These are phyloP conservation scores for Lolium perenne DNA, from an alignment of 176 grass and related monocot genomes.

Conservation along the genomic window DNA sequence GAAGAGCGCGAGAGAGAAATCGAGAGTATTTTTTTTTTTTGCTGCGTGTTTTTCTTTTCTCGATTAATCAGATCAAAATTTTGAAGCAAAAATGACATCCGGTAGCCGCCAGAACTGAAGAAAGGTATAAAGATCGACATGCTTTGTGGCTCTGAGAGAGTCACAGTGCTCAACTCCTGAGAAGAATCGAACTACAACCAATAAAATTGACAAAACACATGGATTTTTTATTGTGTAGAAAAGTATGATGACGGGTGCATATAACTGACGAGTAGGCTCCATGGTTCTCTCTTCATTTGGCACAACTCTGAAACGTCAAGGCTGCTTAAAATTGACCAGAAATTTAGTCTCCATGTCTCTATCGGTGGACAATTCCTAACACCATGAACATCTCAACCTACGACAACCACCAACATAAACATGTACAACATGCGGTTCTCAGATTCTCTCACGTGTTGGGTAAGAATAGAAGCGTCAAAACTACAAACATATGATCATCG, in stretches of 20 bases:
- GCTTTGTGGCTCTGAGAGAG: background rate
- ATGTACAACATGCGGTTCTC: no score
- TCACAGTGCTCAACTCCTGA: background rate
- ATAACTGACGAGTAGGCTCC: background rate
- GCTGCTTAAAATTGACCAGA: background rate
- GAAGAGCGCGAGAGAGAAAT: no score
- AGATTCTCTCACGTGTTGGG: no score
- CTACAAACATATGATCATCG: no score
- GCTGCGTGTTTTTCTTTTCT: background rate
- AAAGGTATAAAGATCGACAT: background rate
- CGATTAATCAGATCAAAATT: no score
- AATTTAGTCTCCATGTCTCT: conserved; percentile 3
- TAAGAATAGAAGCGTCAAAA: no score
- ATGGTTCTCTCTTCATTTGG: no score
- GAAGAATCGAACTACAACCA: background rate
- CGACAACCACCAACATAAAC: background rate
- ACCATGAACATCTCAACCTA: background rate
- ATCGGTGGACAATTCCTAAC: background rate
- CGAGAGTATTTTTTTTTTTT: no score
- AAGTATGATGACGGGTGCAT: background rate
- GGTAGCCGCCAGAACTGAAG: background rate
- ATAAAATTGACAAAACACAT: background rate
- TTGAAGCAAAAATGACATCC: background rate
- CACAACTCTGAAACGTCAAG: background rate
- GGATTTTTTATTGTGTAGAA: background rate